A percentile compares a stretch with the other conserved stretches of the same genome.
Evolutionary conservation across 1,284 basidiomycete genomes (phyloP).

Genomic region (Porodaedalea pini): DNA sequence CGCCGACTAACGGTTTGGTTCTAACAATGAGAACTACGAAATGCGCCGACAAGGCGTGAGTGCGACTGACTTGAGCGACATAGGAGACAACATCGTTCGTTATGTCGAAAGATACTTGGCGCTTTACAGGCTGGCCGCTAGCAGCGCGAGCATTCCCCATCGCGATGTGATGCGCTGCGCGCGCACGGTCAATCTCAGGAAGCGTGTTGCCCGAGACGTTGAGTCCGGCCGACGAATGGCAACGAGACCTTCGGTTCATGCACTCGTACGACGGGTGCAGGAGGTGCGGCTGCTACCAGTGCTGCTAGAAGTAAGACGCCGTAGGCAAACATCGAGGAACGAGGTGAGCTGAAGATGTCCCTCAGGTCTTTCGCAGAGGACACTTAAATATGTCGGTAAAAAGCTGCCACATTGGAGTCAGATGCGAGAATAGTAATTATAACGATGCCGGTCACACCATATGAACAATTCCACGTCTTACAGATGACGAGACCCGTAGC

Average conservation of each 20-base stretch:
- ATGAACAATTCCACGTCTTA: too few relatives aligned
- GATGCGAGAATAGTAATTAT: too few relatives aligned
- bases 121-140: background rate
- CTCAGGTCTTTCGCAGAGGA: too few relatives aligned
- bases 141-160: background rate
- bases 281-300: background rate
- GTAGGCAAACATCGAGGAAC: too few relatives aligned
- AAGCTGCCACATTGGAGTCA: too few relatives aligned
- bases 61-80: background rate
- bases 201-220: conserved; percentile 2
- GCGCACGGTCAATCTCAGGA: conserved; percentile 16
- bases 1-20: conserved; percentile 9
- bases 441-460: too few relatives aligned
- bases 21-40: too few relatives aligned
- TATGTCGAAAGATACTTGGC: background rate
- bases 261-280: conserved; percentile 5
- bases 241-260: background rate
- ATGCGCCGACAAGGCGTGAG: too few relatives aligned
- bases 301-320: background rate
- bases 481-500: too few relatives aligned
- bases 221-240: conserved; percentile 1
- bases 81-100: conserved; percentile 7
- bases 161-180: background rate
- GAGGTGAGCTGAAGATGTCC: too few relatives aligned
- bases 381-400: too few relatives aligned